phyloP scores from a whole-genome alignment of 306 rosid species.

The Sesbania bispinosa region DNA sequence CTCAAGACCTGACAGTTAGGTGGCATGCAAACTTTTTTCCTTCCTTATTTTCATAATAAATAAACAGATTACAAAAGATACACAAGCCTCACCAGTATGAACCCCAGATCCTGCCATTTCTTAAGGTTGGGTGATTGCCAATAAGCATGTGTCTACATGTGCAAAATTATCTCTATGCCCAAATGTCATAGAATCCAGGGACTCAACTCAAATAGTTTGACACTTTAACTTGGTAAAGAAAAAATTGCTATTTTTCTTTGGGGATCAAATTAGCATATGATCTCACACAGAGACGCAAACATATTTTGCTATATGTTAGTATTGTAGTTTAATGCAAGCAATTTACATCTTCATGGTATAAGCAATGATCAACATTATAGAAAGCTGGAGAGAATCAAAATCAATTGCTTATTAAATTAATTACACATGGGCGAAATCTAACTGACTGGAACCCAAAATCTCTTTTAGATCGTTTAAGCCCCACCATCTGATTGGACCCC shows the following conservation, averaged over 20 bases:
- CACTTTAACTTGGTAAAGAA: background rate
- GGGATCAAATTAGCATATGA: background rate
- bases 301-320: background rate
- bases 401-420: background rate
- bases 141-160: conserved; percentile 58
- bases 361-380: too few relatives aligned
- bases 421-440: background rate
- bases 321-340: background rate
- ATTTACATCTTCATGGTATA: background rate
- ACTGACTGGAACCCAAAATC: background rate
- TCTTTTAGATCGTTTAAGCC: background rate
- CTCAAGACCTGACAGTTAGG: conserved; percentile 29
- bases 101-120: conserved; percentile 30
- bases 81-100: conserved; percentile 16
- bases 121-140: conserved; percentile 21
- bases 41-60: background rate
- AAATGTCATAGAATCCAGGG: background rate
- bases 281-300: background rate
- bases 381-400: background rate
- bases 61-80: background rate
- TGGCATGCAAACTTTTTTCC: conserved; percentile 6
- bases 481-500: background rate
- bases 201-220: background rate
- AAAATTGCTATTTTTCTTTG: background rate
- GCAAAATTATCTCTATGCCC: conserved; percentile 27